Conservation (phyloP, 192 early-diverging fungal genomes). For the Mortierella claussenii region DNA sequence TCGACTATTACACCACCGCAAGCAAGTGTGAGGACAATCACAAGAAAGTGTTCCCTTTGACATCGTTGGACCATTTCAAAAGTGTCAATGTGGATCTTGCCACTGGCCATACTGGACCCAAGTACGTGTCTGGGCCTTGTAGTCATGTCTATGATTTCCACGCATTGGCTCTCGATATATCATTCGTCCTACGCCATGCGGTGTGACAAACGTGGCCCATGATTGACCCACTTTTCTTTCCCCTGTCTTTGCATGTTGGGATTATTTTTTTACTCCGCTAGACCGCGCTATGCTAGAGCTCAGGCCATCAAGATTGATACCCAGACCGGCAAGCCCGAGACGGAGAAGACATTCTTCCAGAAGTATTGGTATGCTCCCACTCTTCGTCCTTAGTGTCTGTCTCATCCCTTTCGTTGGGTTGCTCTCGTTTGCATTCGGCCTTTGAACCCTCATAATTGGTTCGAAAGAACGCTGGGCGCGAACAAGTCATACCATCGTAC, state of each 20-base stretch:
- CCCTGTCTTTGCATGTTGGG: neutral
- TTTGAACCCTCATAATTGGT: neutral
- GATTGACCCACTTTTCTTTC: neutral
- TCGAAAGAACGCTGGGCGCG: no score
- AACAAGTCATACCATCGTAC: no score
- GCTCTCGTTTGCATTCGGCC: neutral
- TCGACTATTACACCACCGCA: conserved; percentile 35
- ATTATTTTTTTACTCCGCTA: neutral
- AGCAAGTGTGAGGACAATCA: conserved; percentile 12
- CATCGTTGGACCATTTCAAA: conserved; percentile 38
- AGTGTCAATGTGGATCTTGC: conserved; percentile 18
- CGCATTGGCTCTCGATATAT: no score
- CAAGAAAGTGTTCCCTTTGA: conserved; percentile 24
- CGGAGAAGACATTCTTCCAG: conserved; percentile 50
- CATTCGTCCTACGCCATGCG: no score
- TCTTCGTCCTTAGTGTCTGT: no score
- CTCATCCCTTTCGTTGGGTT: neutral
- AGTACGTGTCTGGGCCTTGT: conserved; percentile 33
- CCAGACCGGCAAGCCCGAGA: conserved; percentile 40
- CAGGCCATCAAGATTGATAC: conserved; percentile 47
- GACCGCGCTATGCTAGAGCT: conserved; percentile 25
- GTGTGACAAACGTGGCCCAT: neutral
- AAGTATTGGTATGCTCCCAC: conserved; percentile 39
- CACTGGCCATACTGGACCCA: conserved; percentile 11
- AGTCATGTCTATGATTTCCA: neutral